Conservation (phyloP, 225 moss, liverwort and hornwort genomes). For the Antitrichia curtipendula region DNA sequence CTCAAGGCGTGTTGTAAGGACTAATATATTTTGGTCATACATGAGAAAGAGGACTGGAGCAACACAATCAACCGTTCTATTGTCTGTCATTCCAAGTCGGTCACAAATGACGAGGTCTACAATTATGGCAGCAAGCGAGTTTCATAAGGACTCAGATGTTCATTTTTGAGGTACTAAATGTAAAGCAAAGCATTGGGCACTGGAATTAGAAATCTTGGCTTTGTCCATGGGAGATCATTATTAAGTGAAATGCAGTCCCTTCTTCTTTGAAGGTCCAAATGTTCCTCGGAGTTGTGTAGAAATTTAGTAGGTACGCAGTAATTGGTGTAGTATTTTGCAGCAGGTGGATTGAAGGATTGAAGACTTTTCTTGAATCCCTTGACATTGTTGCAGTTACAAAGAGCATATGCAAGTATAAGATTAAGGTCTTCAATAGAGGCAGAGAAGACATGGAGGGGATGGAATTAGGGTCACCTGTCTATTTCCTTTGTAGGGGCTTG, state of each 20-base stretch:
- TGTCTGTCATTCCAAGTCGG: constrained; percentile 69
- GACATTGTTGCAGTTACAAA: neutral
- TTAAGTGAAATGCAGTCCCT: neutral
- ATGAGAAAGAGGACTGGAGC: constrained; percentile 97
- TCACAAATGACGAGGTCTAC: constrained; percentile 70
- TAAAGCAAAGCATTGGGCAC: neutral
- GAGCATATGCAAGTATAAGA: neutral
- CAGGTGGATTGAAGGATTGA: neutral
- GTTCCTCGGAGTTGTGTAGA: neutral
- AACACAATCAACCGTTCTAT: constrained; percentile 81
- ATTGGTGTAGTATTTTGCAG: neutral
- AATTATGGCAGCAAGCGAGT: constrained; percentile 69
- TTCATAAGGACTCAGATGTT: neutral
- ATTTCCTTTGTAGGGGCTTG: neutral
- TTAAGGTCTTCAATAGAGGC: neutral
- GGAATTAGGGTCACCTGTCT: neutral
- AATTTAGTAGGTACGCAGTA: too few species aligned
- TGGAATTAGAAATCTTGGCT: neutral
- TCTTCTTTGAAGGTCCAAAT: neutral
- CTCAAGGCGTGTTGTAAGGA: neutral
- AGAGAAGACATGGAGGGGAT: neutral
- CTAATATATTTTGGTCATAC: neutral
- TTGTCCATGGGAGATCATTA: neutral
- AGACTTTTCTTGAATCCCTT: neutral
- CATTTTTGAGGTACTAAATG: neutral